Base-by-base conservation (phyloP, 148 eudicot genomes). In the Cornus controversa region DNA sequence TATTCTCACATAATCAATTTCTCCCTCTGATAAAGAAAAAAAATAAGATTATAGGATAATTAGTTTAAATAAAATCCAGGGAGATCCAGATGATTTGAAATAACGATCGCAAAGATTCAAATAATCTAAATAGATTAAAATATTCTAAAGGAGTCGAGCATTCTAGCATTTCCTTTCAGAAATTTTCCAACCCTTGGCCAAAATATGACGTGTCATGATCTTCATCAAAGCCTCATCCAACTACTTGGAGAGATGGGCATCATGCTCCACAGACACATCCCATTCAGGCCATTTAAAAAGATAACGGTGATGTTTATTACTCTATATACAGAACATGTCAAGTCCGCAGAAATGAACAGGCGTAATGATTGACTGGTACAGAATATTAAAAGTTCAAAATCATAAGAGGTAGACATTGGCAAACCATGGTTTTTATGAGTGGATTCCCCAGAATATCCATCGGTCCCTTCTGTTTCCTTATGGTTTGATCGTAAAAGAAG, bases 1-100 rank as follows among this genome's bases (percentile, higher is more conserved):
- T 67, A 90, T 78, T 81, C 84, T 89, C 81, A 91, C 92, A 77
- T 91, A 95, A 80, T 95, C 97, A 68, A 95, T 34, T 85, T 95
- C 97, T 73, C 81, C 89, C 86, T 85, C 88, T 91, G 87, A 65
- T 74, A 79, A 67, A 27, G 25, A n/a, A 45, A 66, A 66, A 66
- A n/a, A 82, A 8, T 4, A 65, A 62, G 23, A 65, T 37, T 53
- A 22, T 13, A 27, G 65, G 66, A 42, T 50, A 63, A 64, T 42
- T 6, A 34, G 10, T 16, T 26, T 27, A 63, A 25, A 20, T 45
- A 15, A 45, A 23, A 36, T 31, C 40, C 0, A 47, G 20, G n/a
- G 15, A 58, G 40, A 74, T 68, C 26, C 37, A 24, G 57, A 18
- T 73, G 54, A 18, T 57, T 20, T 74, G 11, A 18, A 47, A 58